Base-by-base conservation (phyloP, 2,329 filamentous ascomycete genomes). In the Pseudocercospora cruenta region DNA sequence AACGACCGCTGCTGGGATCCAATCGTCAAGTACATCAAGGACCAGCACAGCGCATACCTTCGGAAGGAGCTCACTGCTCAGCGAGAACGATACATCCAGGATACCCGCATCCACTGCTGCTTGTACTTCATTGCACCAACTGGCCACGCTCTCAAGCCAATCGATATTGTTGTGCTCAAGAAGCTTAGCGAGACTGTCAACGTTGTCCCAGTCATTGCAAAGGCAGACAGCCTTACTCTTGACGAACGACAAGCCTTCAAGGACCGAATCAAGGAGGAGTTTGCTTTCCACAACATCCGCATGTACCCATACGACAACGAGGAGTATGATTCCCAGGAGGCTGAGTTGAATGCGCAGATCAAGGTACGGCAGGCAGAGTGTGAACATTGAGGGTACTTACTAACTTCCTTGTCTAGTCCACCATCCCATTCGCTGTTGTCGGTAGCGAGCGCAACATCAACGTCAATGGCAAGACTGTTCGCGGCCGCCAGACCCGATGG, bases 221-320 rank as follows among this genome's bases (percentile, higher is more conserved):
- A 99, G 87, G 91, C 95, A 66, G 95, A 99, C 81, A 95, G 93
- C 61, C 85, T 99, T 77, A 99, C 95, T 14, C 86, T 97, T 36
- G 94, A 99, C 82, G 95, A 99, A 87, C 91, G 95, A 75, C 89
- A 89, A 79, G 92, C 91, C 58, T 99, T 99, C 89, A 99, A 99
- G 89, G 93, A 97, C 85, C 78, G 83, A 80, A 99, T 99, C 86
- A 97, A 97, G 91, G 95, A 98, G 86, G 95, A 99, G 82, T 99
- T 99, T 80, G 86, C 92, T 66, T 99, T 99, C 91, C 95, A 99
- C 88, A 98, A 98, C 87, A 88, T 99, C 78, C 94, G 97, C 87
- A 99, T 99, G 95, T 99, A 96, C 86, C 95, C 95, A 67, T 99
- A 99, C 81, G 95, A 99, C 82, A 98, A 97, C 79, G 95, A 99